A percentile compares a stretch with the other conserved stretches of the same genome.
phyloP scores from a whole-genome alignment of 2,329 filamentous ascomycete species.

The Conoideocrella luteorostrata region DNA sequence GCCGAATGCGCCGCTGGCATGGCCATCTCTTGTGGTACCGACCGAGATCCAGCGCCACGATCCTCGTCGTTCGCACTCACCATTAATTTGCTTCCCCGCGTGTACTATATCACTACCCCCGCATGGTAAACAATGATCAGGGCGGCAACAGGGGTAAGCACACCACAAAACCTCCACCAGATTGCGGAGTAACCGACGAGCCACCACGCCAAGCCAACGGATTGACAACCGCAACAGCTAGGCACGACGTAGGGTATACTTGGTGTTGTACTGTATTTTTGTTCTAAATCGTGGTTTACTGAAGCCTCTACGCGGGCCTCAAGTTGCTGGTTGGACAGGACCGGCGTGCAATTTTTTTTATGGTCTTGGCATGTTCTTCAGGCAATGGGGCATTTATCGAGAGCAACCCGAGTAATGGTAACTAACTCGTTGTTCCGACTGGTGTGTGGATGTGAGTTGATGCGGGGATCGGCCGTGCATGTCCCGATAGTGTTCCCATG shows the following conservation, averaged over 20 bases:
- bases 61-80: neutral
- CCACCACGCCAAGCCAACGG: neutral
- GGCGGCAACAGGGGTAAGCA: neutral
- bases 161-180: neutral
- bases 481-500: neutral
- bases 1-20: constrained; percentile 1
- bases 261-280: no score
- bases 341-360: no score
- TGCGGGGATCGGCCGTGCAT: neutral
- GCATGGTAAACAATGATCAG: neutral
- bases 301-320: neutral
- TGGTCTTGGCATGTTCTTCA: no score
- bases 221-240: neutral
- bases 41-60: constrained; percentile 1
- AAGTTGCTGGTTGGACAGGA: no score
- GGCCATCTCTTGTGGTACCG: neutral
- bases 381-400: no score
- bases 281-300: neutral
- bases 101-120: no score
- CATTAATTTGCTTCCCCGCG: neutral
- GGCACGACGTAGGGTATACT: no score
- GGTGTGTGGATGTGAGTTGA: neutral
- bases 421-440: no score
- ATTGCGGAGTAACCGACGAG: neutral
- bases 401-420: no score